These are phyloP conservation scores for Nissolia schottii DNA, from an alignment of 306 rosid genomes.

Conservation along the genomic window DNA sequence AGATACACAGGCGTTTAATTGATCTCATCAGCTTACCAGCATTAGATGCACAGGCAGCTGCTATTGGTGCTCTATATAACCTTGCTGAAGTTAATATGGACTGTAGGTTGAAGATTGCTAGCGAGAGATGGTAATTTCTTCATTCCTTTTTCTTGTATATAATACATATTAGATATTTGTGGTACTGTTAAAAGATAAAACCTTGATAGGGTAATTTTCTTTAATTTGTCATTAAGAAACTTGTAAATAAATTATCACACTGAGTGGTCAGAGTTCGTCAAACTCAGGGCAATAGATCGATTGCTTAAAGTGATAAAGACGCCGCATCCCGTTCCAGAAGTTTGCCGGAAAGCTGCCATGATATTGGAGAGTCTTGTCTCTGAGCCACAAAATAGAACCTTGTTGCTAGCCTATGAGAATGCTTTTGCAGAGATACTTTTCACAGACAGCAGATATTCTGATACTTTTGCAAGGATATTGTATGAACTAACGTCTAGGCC, in stretches of 20 bases:
- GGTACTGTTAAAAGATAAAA: not conserved
- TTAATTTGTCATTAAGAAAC: not conserved
- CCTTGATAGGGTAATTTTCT: not conserved
- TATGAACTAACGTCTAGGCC: conserved; percentile 92
- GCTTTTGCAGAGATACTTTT: conserved; percentile 93
- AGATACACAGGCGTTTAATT: conserved; percentile 88
- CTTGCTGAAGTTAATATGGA: conserved; percentile 97
- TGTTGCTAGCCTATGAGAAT: conserved; percentile 82
- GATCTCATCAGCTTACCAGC: conserved; percentile 90
- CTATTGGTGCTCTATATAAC: conserved; percentile 96
- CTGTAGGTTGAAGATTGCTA: conserved; percentile 90
- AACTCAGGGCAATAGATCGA: conserved; percentile 89
- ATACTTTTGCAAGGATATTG: conserved; percentile 85
- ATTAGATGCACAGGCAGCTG: conserved; percentile 90
- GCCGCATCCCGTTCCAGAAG: conserved; percentile 91
- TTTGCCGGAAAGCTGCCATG: conserved; percentile 95
- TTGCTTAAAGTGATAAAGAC: conserved; percentile 74
- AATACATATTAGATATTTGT: not conserved
- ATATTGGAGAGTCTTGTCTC: conserved; percentile 89
- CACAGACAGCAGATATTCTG: conserved; percentile 71
- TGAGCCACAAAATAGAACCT: conserved; percentile 83
- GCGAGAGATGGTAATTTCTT: conserved; percentile 79
- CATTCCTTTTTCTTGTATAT: not conserved
- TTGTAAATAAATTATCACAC: not conserved
- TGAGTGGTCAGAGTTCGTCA: not conserved